Base-by-base conservation (phyloP, 2,329 filamentous ascomycete genomes). In the Neonectria magnoliae region DNA sequence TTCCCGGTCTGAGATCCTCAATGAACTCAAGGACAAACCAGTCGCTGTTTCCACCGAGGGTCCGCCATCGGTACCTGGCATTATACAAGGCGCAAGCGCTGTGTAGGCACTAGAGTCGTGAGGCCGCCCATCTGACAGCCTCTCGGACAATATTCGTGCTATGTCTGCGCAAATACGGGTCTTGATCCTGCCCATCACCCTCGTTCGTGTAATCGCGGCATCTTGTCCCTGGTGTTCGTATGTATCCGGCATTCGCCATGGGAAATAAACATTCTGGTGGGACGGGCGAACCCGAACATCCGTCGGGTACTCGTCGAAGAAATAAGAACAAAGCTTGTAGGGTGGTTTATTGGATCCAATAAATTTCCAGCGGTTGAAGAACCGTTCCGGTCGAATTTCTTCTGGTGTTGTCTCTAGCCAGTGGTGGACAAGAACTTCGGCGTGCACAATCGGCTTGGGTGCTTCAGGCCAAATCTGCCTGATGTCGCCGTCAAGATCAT, bases 271-370 rank as follows among this genome's bases (percentile, higher is more conserved):
- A 29, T 59, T 64, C 14, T 42, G 42, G 33, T 57, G 57, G 1
- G 61, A 59, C 14, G 31, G 14, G 11, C 61, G 56, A 4, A 59
- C 33, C 31, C 42, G 18, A 16, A 64, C 61, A 18, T 64, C 61
- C 16, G 61, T 64, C 2, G 44, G 55, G 18, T 59, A 64, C 36
- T 31, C 55, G 4, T 56, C 55, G 22, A 64, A 64, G 27, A 59
- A 64, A 25, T 64, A 64, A 13, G 61, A 59, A 25, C 61, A 64
- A 16, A 64, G 51, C 22, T 59, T 64, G 56, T 53, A 62, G 20
- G 54, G 36, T n/a, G 60, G 60, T 22, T 62, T 62, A 22, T 53
- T 62, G 25, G 60, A 18, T 16, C 60, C 60, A 41, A 62, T 62
- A 7, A 57, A 57, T 38, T 57, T 62, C 33, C 36, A 45, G 27